Evolutionary conservation across 371 early-diverging fungal species (phyloP), one percentile per base, ranked within the genome.

Genomic region (Phascolomyces articulosus): DNA sequence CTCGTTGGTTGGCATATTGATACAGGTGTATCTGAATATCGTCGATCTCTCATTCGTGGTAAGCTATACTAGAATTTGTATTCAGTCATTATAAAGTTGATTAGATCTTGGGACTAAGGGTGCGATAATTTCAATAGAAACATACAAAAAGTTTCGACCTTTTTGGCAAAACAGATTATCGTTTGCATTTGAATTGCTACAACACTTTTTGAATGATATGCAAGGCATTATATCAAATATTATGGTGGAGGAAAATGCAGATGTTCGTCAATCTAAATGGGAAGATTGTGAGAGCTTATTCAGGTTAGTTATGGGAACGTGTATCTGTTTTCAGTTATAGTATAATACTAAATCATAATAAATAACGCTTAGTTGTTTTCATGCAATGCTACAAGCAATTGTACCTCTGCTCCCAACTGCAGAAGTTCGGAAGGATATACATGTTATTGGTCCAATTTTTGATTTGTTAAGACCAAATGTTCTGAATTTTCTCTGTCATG

Each of bases 1-100:
- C 72, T 92, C 6, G 83, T 90, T n/a, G 90, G 88, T 7, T 90
- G 91, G 91, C 78, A 83, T 69, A 79, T 87, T 54, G 90, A 91
- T 63, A 67, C 74, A 11, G 64, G 62, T n/a, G 55, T 85, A 23
- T 66, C 78, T 0, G 79, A 76, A n/a, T 27, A 69, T 15, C 73
- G 81, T 15, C 65, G 76, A 55, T 54, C 51, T 8, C 68, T 78
- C 11, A 78, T 87, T 47, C 62, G 65, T 56, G 84, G 87, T 83
- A 79, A 31, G 73, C 41, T 34, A 11, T 6, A 9, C 38, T 38
- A 6, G 38, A 38, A 44, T 16, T 13, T 34, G 2, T 34, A 34
- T 2, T 34, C 9, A 31, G 31, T 34, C 9, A 34, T 34, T n/a
- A n/a, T n/a, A n/a, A n/a, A n/a, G n/a, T n/a, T n/a, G n/a, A n/a